Base-by-base conservation (phyloP, 495 filamentous ascomycete species). In the Neurospora sp. region DNA sequence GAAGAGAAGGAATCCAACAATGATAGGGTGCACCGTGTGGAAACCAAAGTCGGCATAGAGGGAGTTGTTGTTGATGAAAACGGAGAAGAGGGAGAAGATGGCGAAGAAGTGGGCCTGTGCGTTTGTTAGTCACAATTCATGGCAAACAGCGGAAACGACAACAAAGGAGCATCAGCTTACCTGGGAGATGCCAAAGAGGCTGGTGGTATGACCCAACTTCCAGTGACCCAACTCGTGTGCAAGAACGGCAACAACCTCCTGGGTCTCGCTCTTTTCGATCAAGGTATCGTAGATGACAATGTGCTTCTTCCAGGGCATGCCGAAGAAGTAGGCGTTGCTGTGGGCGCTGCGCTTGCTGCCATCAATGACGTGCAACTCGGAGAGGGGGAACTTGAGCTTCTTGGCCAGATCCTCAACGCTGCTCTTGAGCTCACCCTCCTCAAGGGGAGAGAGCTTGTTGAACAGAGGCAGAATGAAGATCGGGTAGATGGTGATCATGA, bases 241-340 rank as follows among this genome's bases (percentile, higher is more conserved):
- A 39, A 99, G 86, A 42, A 99, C 94, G 70, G 96, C 95, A 27
- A 97, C 94, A 53, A 99, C 94, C 81, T 99, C 96, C 76, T 94
- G 87, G 3, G 91, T 89, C 75, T 93, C 89, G 80, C 91, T 94
- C 86, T 98, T 96, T 81, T 98, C 95, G 70, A 99, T 94, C 75
- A 99, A 82, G 12, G 96, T 99, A 78, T 99, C 96, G 77, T 96
- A 99, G 79, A 99, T 96, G 76, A 99, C 96, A 83, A 99, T 99
- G 85, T 97, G 96, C 88, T 99, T 99, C 88, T 97, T 98, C 94
- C 96, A 98, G 8, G 96, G 96, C 71, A 99, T 87, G 70, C 96
- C 96, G 74, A 96, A 97, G 84, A 99, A 99, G 83, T 98, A 99
- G 65, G 96, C 96, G 78, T 99, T 99, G 85, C 92, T 96, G 83